A percentile compares a stretch with the other conserved stretches of the same genome.
Conservation (phyloP, 106 monocot genomes). For the Platanthera guangdongensis region DNA sequence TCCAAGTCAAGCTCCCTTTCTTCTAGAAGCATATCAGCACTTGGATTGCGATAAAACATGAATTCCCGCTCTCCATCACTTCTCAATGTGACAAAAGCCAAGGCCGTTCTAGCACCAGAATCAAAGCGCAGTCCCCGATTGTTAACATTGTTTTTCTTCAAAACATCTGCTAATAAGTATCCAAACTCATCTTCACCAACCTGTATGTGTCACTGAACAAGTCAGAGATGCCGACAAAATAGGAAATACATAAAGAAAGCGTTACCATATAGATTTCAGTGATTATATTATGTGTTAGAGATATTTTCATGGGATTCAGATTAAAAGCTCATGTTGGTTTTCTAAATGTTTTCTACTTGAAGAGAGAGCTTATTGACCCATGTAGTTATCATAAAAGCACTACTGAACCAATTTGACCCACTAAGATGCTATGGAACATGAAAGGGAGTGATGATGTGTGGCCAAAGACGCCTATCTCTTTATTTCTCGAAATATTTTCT, state of each 20-base stretch:
- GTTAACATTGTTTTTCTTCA: constrained; percentile 91
- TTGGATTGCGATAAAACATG: constrained; percentile 98
- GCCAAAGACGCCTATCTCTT: no score
- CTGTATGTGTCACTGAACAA: constrained; percentile 23
- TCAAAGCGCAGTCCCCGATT: constrained; percentile 84
- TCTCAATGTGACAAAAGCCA: constrained; percentile 91
- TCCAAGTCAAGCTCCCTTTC: constrained; percentile 84
- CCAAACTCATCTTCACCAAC: constrained; percentile 99
- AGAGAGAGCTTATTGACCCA: neutral
- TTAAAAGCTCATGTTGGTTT: neutral
- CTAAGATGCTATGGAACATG: neutral
- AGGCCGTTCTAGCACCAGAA: constrained; percentile 83
- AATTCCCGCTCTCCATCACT: constrained; percentile 91
- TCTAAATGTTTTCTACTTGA: neutral
- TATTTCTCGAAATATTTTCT: no score
- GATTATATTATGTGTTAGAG: neutral
- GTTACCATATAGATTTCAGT: neutral
- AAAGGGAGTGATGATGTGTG: no score
- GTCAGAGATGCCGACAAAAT: neutral
- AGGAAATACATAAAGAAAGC: neutral
- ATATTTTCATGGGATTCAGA: neutral
- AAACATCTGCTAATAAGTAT: constrained; percentile 80
- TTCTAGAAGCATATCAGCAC: constrained; percentile 98
- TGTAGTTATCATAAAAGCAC: neutral
- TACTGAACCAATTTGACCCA: neutral